phyloP scores from a whole-genome alignment of 768 basidiomycete genomes.

The Pleurotus sapidus region DNA sequence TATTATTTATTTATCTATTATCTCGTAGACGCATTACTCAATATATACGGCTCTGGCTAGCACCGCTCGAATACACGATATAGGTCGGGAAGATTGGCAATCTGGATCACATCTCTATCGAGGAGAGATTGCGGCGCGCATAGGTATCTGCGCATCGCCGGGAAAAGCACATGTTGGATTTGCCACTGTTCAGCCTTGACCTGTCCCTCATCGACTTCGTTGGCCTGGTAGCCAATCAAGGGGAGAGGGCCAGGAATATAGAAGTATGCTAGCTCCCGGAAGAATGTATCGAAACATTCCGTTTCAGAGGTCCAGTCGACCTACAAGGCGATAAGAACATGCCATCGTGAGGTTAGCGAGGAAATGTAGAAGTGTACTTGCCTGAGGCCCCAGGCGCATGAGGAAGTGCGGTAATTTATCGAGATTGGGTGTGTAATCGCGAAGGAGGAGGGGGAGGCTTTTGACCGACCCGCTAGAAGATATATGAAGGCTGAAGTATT shows the following conservation, averaged over 20 bases:
- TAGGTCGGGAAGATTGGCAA: conserved; percentile 87
- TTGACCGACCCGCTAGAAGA: conserved; percentile 64
- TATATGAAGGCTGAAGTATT: conserved; percentile 86
- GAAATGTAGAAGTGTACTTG: conserved; percentile 22
- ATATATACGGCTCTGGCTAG: conserved; percentile 26
- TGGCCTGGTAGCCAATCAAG: conserved; percentile 13
- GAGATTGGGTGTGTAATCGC: conserved; percentile 88
- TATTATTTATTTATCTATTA: neutral
- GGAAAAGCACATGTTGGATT: conserved; percentile 88
- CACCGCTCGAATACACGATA: conserved; percentile 96
- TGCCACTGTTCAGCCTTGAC: conserved; percentile 76
- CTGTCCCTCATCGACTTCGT: conserved; percentile 28
- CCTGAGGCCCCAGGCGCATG: conserved; percentile 92
- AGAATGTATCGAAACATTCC: conserved; percentile 82
- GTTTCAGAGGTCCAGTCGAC: conserved; percentile 87
- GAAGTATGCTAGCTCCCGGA: conserved; percentile 90
- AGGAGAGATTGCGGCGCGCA: conserved; percentile 62
- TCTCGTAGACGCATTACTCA: neutral
- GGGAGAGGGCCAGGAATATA: conserved; percentile 67
- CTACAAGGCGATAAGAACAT: conserved; percentile 33
- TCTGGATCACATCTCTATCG: conserved; percentile 77
- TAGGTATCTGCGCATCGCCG: conserved; percentile 77
- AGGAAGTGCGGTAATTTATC: conserved; percentile 87
- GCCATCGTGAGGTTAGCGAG: neutral
- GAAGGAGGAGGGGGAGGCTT: conserved; percentile 77